Conservation (phyloP, 2,329 filamentous ascomycete species). For the Epichloe sp. region DNA sequence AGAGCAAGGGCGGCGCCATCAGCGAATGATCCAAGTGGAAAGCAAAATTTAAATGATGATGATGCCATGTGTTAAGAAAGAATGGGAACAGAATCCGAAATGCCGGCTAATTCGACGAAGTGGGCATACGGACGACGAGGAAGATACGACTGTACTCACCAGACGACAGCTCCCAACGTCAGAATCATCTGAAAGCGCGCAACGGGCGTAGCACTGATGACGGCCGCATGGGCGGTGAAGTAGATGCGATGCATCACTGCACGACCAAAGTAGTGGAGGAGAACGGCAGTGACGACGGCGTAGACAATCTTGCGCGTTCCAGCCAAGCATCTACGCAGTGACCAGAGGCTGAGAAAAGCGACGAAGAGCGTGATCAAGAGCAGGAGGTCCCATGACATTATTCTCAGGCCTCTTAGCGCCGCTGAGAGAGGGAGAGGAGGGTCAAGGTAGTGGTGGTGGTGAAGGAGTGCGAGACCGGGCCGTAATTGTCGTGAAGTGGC, state of each 20-base stretch:
- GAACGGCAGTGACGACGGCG: slow-evolving; percentile 18
- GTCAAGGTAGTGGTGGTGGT: background rate
- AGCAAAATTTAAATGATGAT: too few species aligned
- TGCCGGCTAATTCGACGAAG: background rate
- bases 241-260: slow-evolving; percentile 17
- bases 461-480: background rate
- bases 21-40: background rate
- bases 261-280: slow-evolving; percentile 21
- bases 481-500: background rate
- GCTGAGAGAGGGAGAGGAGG: background rate
- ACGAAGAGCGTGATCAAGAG: slow-evolving; percentile 27
- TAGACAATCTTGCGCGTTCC: slow-evolving; percentile 19
- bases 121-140: slow-evolving; percentile 2
- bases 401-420: slow-evolving; percentile 20
- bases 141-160: slow-evolving; percentile 26
- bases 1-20: background rate
- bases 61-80: too few species aligned
- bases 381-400: slow-evolving; percentile 30
- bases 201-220: slow-evolving; percentile 33
- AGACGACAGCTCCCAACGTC: slow-evolving; percentile 38
- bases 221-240: slow-evolving; percentile 16
- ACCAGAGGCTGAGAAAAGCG: slow-evolving; percentile 25
- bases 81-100: background rate
- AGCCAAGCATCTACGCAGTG: slow-evolving; percentile 21
- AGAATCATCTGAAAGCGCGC: slow-evolving; percentile 42